These are phyloP conservation scores for Ceratonia siliqua DNA, from an alignment of 306 rosid genomes.

Conservation along the genomic window DNA sequence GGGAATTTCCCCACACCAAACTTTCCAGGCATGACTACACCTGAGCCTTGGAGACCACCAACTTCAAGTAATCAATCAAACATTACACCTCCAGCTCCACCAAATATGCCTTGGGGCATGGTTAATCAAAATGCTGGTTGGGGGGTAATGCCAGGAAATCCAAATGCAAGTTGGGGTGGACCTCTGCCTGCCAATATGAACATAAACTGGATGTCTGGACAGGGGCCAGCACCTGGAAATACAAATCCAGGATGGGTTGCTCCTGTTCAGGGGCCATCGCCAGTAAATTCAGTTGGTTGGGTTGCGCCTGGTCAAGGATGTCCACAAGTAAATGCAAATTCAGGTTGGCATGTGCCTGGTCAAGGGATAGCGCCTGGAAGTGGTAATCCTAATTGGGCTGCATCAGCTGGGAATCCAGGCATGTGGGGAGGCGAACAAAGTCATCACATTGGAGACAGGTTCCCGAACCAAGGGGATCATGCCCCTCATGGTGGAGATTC, in stretches of 20 bases:
- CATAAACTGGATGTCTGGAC: conserved; percentile 65
- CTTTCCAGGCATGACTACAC: conserved; percentile 46
- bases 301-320: conserved; percentile 60
- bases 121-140: conserved; percentile 53
- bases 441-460: conserved; percentile 68
- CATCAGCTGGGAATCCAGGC: conserved; percentile 50
- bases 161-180: conserved; percentile 65
- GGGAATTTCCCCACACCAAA: conserved; percentile 50
- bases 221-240: conserved; percentile 60
- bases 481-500: conserved; percentile 66
- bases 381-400: conserved; percentile 67
- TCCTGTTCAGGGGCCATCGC: conserved; percentile 61
- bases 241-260: conserved; percentile 71
- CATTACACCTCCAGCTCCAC: conserved; percentile 53
- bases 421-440: conserved; percentile 57
- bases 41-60: conserved; percentile 78
- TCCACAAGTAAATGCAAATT: conserved; percentile 49
- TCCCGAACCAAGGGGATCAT: conserved; percentile 57
- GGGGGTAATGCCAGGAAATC: conserved; percentile 69
- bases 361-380: conserved; percentile 54
- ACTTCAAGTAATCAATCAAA: conserved; percentile 58
- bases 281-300: conserved; percentile 58
- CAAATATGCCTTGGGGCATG: conserved; percentile 66
- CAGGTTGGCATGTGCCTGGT: conserved; percentile 65
- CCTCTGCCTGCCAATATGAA: conserved; percentile 60